These are phyloP conservation scores for Linnemannia elongata DNA, from an alignment of 192 early-diverging fungal genomes.

Conservation along the genomic window DNA sequence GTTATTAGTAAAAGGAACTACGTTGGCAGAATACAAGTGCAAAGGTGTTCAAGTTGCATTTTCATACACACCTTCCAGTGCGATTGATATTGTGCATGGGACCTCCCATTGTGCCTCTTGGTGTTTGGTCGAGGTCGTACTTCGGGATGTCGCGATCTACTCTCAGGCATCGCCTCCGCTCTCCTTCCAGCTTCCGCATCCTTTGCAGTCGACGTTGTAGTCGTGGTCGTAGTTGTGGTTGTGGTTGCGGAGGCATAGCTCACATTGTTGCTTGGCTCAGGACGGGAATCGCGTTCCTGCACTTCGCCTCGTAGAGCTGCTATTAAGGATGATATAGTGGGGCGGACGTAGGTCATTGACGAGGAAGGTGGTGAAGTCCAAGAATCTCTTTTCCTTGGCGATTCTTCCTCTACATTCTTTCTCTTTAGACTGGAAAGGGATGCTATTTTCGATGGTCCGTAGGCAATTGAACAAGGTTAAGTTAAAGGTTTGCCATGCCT, in stretches of 20 bases:
- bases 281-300: background rate
- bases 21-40: background rate
- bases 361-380: background rate
- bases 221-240: too few relatives aligned
- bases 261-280: background rate
- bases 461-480: background rate
- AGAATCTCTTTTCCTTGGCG: background rate
- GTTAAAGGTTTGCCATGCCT: background rate
- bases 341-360: background rate
- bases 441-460: background rate
- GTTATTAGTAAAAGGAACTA: background rate
- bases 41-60: background rate
- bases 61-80: background rate
- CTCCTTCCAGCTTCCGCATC: background rate
- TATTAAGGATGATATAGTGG: background rate
- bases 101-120: background rate
- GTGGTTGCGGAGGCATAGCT: background rate
- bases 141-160: background rate
- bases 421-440: background rate
- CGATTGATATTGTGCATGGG: background rate
- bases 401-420: background rate
- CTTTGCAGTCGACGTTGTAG: background rate
- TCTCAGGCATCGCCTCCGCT: background rate
- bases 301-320: background rate
- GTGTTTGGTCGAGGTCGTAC: background rate